Base-by-base conservation (phyloP, 164 flowering plant species). In the Akebia trifoliata region DNA sequence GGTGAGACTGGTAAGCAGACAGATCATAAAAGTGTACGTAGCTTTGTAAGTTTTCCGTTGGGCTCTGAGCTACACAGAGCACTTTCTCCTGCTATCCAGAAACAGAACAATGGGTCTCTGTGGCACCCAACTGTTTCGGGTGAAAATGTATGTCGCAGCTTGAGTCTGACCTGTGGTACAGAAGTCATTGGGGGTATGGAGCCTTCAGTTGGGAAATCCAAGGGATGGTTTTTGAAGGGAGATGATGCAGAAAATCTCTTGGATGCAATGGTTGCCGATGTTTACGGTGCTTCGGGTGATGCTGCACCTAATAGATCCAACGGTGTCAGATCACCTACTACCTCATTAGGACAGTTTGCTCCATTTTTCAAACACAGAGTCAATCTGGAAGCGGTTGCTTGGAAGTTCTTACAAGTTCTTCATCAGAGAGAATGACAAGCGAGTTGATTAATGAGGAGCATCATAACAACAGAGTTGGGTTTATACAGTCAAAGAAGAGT, bases 51-150 rank as follows among this genome's bases (percentile, higher is more conserved):
- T 28, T 78, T 80, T 52, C 76, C 86, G 12, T 21, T 30, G 17
- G 78, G 69, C 8, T 75, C 69, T 54, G 90, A 83, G 51, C 72
- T 78, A 24, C 75, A 76, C 52, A 69, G 78, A 69, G 86, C 74
- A 54, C 80, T 78, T 50, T 83, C 69, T 49, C 59, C 82, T 24
- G 54, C 60, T 61, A 55, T 79, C 20, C 52, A 34, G 53, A 17
- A 39, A 31, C 56, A 47, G 37, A 28, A 51, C 31, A 48, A 53
- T 56, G 71, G 51, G 4, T 28, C 44, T 44, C 21, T 29, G 5
- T 43, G 53, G 55, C 54, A 69, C n/a, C 30, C 74, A 15, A 56
- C 57, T 45, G 14, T 46, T 31, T 39, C 40, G 18, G 48, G 50
- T 8, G 63, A 60, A 25, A 67, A 66, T 69, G 50, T 57, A 49